These are phyloP conservation scores for Huntiella abstrusa DNA, from an alignment of 2,329 filamentous ascomycete species.

Conservation along the genomic window DNA sequence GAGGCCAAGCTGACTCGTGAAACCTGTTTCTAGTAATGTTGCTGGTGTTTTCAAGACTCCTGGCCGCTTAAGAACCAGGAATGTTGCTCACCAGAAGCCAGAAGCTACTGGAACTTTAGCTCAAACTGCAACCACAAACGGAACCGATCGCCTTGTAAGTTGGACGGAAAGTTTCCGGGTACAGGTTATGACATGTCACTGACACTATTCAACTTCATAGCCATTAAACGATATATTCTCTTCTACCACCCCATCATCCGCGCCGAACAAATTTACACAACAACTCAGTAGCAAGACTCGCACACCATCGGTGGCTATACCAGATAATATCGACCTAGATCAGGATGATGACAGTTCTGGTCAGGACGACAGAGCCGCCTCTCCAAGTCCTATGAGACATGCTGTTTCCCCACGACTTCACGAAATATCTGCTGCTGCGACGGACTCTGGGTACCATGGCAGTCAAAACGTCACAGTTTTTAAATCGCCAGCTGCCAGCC, in stretches of 20 bases:
- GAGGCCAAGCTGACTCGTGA: neutral
- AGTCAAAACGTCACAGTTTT: constrained; percentile 22
- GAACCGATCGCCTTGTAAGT: too few species aligned
- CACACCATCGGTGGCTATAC: constrained; percentile 20
- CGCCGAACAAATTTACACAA: constrained; percentile 34
- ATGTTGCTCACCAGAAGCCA: constrained; percentile 20
- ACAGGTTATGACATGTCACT: neutral
- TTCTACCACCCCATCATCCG: constrained; percentile 34
- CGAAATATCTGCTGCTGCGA: neutral
- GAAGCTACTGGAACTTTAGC: neutral
- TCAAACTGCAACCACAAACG: too few species aligned
- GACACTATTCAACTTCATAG: constrained; percentile 18
- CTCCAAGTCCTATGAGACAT: constrained; percentile 5
- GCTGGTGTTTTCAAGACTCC: constrained; percentile 93
- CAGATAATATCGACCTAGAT: neutral
- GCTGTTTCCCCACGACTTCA: constrained; percentile 1
- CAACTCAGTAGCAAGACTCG: constrained; percentile 27
- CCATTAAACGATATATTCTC: constrained; percentile 39
- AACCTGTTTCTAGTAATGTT: constrained; percentile 45
- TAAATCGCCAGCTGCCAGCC: constrained; percentile 2
- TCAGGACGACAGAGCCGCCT: constrained; percentile 8
- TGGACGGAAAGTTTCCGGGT: too few species aligned
- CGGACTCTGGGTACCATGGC: constrained; percentile 55
- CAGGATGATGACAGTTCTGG: constrained; percentile 5
- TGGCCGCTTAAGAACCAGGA: constrained; percentile 65